Conservation (phyloP, 345 rosid genomes). For the Draba incana region DNA sequence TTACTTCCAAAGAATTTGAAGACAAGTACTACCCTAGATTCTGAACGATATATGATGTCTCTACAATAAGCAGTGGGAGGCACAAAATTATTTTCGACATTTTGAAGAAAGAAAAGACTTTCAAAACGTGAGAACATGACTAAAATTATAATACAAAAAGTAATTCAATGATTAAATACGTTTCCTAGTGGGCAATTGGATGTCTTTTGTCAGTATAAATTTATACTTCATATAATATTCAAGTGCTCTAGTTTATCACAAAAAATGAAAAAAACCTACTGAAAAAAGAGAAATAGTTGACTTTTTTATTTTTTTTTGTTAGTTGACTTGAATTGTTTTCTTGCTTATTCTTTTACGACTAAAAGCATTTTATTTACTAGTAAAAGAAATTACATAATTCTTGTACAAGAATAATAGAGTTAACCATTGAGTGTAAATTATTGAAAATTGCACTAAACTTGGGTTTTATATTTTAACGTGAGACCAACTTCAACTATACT, state of each 20-base stretch:
- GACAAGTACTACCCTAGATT: background rate
- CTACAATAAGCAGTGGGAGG: background rate
- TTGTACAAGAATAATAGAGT: too few species aligned
- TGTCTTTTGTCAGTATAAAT: background rate
- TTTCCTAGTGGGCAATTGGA: slow-evolving; percentile 7
- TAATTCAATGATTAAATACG: background rate
- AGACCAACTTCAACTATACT: too few species aligned
- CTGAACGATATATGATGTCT: background rate
- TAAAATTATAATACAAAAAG: background rate
- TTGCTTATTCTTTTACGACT: too few species aligned
- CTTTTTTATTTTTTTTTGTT: too few species aligned
- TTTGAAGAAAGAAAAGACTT: background rate
- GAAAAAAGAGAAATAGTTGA: too few species aligned
- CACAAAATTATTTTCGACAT: background rate
- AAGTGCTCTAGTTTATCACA: slow-evolving; percentile 14
- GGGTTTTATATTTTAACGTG: too few species aligned
- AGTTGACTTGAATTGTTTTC: too few species aligned
- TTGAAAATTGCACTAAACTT: too few species aligned
- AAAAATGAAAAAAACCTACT: background rate
- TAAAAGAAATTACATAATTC: too few species aligned
- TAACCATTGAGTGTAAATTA: too few species aligned
- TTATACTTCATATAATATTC: background rate
- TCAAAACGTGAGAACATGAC: slow-evolving; percentile 29
- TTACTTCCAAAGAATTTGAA: background rate
- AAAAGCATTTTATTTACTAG: too few species aligned